Base-by-base conservation (phyloP, 345 rosid species). In the Moricandia arvensis region DNA sequence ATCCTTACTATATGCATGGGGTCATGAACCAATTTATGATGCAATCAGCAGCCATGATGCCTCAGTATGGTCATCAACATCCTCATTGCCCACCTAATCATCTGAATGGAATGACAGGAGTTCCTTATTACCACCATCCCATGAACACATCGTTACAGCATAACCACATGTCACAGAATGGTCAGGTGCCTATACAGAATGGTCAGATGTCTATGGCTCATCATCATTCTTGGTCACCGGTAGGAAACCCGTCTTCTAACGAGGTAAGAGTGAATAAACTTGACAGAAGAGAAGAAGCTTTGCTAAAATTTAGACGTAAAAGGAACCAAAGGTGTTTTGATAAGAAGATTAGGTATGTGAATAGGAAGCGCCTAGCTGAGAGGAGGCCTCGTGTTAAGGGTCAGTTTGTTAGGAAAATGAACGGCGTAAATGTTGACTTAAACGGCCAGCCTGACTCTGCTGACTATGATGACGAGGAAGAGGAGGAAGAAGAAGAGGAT, bases 311-410 rank as follows among this genome's bases (percentile, higher is more conserved):
- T 73, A 86, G 97, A 82, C 93, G 90, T 83, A 95, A 92, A 73
- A 86, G 97, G 83, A 95, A 92, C 75, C 92, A 91, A 79, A 88
- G 97, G 5, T 95, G 97, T 79, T 95, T 92, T 77, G 96, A 91
- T 82, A 95, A 95, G 88, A 95, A 90, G 89, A 88, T 95, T 31
- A 84, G 99, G 81, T 95, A 95, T 79, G 96, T 84, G 73, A 95
- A 92, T 79, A 73, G 99, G 58, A 95, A 95, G 81, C 83, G 71
- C 67, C 97, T 95, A 49, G 99, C 99, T 30, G 99, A 95, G 83
- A 84, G 96, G 84, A 89, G 99, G 85, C 99, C 99, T 8, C 97
- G 99, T 12, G 93, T 92, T 67, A 85, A 91, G 75, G 99, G 99
- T 57, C 99, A 95, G 84, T 95, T 95, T 87, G 97, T 89, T 63